These are phyloP conservation scores for Ceratobasidium sp. DNA, from an alignment of 1,284 basidiomycete species.

Conservation along the genomic window DNA sequence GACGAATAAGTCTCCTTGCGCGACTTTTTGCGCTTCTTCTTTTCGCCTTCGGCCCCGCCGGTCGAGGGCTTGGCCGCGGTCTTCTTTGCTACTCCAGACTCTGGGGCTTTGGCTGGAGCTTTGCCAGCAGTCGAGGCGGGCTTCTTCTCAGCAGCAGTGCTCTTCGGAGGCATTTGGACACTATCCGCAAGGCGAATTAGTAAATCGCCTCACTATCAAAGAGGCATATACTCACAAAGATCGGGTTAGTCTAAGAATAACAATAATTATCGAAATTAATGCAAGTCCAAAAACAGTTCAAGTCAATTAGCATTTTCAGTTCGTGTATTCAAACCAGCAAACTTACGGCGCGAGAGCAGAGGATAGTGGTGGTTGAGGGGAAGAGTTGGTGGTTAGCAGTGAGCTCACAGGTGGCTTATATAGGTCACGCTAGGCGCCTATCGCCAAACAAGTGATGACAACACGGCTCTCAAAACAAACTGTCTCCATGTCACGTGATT, in stretches of 20 bases:
- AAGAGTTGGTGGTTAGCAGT: slow-evolving; percentile 19
- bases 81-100: slow-evolving; percentile 37
- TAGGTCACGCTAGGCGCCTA: slow-evolving; percentile 14
- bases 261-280: slow-evolving; percentile 2
- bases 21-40: slow-evolving; percentile 91
- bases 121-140: slow-evolving; percentile 70
- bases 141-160: slow-evolving; percentile 65
- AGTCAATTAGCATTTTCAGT: slow-evolving; percentile 5
- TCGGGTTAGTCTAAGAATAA: slow-evolving; percentile 11
- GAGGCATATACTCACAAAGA: slow-evolving; percentile 35
- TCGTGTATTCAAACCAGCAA: not conserved
- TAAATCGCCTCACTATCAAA: not conserved
- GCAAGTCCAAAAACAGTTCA: not conserved
- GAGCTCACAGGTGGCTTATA: slow-evolving; percentile 37
- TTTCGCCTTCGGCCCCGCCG: slow-evolving; percentile 66
- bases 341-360: slow-evolving; percentile 6
- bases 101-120: slow-evolving; percentile 75
- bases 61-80: slow-evolving; percentile 73
- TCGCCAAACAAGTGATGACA: slow-evolving; percentile 29
- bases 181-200: not conserved
- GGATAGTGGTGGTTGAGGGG: slow-evolving; percentile 13
- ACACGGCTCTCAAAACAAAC: slow-evolving; percentile 40
- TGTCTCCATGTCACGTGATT: slow-evolving; percentile 14
- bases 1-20: slow-evolving; percentile 94
- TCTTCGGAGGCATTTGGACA: slow-evolving; percentile 78